A percentile compares a stretch with the other conserved stretches of the same genome.
Evolutionary conservation across 768 basidiomycete genomes (phyloP).

Genomic region (Hericium coralloides): DNA sequence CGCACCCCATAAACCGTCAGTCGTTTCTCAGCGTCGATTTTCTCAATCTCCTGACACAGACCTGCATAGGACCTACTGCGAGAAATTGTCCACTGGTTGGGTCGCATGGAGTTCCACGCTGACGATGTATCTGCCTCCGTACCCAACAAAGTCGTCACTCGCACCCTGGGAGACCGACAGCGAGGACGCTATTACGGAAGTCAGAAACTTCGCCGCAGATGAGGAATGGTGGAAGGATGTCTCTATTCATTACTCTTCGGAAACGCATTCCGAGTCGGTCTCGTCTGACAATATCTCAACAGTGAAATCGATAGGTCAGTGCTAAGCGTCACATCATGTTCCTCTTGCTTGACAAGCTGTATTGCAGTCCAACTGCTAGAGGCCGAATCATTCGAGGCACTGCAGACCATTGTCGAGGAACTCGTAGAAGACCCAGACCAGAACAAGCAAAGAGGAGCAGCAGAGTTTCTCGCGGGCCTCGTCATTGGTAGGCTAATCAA

Average conservation of each 20-base stretch:
- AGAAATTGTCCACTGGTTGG: conserved; percentile 59
- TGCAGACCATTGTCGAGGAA: conserved; percentile 53
- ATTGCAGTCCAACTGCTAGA: conserved; percentile 67
- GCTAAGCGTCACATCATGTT: background rate
- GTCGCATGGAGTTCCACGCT: conserved; percentile 47
- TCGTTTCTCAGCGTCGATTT: conserved; percentile 7
- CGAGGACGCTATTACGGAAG: conserved; percentile 36
- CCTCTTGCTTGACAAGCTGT: background rate
- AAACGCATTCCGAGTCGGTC: conserved; percentile 59
- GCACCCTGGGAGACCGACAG: conserved; percentile 52
- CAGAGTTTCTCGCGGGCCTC: conserved; percentile 75
- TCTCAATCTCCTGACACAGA: conserved; percentile 1
- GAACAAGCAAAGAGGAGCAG: conserved; percentile 82
- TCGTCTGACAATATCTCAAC: conserved; percentile 62
- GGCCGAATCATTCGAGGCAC: conserved; percentile 54
- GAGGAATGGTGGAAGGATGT: conserved; percentile 61
- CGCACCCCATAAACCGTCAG: conserved; percentile 36
- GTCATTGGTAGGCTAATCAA: conserved; percentile 36
- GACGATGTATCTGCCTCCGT: conserved; percentile 38
- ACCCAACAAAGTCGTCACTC: conserved; percentile 40
- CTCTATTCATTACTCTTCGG: conserved; percentile 64
- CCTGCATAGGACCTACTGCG: conserved; percentile 38
- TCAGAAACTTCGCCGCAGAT: conserved; percentile 39
- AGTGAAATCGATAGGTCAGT: conserved; percentile 69
- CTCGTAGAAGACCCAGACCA: conserved; percentile 65